phyloP scores from a whole-genome alignment of 176 grass and related monocot genomes.

The Cenchrus purpureus region DNA sequence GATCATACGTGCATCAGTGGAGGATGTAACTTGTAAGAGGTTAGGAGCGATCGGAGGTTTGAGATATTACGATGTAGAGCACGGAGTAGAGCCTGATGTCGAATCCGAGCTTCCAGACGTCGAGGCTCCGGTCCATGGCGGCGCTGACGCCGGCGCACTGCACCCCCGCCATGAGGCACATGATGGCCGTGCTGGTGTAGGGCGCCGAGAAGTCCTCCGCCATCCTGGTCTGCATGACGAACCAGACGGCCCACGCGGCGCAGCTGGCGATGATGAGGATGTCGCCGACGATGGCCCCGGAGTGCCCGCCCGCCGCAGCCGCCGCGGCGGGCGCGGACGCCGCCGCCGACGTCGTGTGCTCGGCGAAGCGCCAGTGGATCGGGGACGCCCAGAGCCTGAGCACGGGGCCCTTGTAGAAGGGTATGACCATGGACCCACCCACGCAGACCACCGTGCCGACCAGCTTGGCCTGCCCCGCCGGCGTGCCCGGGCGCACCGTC shows the following conservation, averaged over 20 bases:
- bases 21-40: too few relatives aligned
- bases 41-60: too few relatives aligned
- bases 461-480: constrained; percentile 67
- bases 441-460: constrained; percentile 70
- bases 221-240: constrained; percentile 91
- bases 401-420: constrained; percentile 82
- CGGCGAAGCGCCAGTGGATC: constrained; percentile 72
- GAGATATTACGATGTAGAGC: constrained; percentile 67
- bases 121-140: constrained; percentile 49
- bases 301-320: not conserved
- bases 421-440: constrained; percentile 87
- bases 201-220: constrained; percentile 69
- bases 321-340: not conserved
- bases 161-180: constrained; percentile 72
- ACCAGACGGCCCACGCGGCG: constrained; percentile 76
- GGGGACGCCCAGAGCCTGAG: constrained; percentile 58
- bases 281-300: constrained; percentile 46
- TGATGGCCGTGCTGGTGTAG: constrained; percentile 80
- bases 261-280: constrained; percentile 76
- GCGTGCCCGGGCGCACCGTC: constrained; percentile 37
- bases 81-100: constrained; percentile 74
- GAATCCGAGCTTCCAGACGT: constrained; percentile 69
- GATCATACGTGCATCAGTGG: too few relatives aligned
- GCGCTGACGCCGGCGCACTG: constrained; percentile 69
- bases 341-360: constrained; percentile 43